Evolutionary conservation across 768 basidiomycete genomes (phyloP), one percentile per base, ranked within the genome.

Genomic region (Phanerodontia chrysosporium): DNA sequence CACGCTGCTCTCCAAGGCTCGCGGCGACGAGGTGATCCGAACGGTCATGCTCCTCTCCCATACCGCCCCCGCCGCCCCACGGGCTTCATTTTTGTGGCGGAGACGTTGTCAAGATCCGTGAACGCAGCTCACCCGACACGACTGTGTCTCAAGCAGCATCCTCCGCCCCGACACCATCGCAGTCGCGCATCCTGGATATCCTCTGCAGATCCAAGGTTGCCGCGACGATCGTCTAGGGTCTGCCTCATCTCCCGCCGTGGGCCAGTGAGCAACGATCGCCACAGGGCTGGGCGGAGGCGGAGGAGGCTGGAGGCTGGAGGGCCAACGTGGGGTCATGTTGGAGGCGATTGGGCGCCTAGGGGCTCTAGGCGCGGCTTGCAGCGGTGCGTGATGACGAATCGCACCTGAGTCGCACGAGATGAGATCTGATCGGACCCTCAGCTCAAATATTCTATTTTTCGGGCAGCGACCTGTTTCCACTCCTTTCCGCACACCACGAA

Each of bases 401-500:
- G 39, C 32, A 13, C 13, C 32, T 35, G 7, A 13, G 8, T 42
- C 32, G n/a, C 45, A n/a, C n/a, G 16, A 14, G 48, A 25, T 27
- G 8, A 27, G 16, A 49, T 49, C 49, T 51, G 49, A 32, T 51
- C 28, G 30, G 49, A 32, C 16, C 49, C 28, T 10, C 16, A 8
- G 13, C 28, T 14, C 49, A 16, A 51, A 51, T 32, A 32, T 51
- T n/a, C 7, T 53, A 53, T 53, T 53, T 53, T 35, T 39, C 3
- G n/a, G n/a, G 30, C 49, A 51, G 49, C 52, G 14, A 36, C 30
- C 7, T n/a, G 35, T 25, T 39, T 53, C 51, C 52, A 53, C 52
- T 32, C 52, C 35, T 53, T 53, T 53, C 52, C 52, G 32, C 30
- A 53, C 6, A 53, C 52, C 52, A 39, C 52, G 30, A 30, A 32